phyloP scores from a whole-genome alignment of 768 basidiomycete species.

The Suillus subalutaceus region DNA sequence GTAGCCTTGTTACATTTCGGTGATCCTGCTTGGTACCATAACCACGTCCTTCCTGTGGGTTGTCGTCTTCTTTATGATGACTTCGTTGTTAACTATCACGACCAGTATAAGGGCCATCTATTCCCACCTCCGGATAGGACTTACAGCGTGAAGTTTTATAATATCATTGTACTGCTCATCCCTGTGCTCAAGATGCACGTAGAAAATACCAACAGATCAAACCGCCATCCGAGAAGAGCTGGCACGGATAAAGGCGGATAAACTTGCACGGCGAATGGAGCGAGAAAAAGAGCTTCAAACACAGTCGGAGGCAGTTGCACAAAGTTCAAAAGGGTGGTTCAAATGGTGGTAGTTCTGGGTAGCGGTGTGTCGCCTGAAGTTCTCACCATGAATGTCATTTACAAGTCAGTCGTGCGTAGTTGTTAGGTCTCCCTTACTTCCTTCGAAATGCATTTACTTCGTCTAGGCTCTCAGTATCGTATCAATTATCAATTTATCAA shows the following conservation, averaged over 20 bases:
- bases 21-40: constrained; percentile 84
- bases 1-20: constrained; percentile 82
- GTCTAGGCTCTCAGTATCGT: constrained; percentile 3
- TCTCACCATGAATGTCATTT: not conserved
- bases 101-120: constrained; percentile 71
- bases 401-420: not conserved
- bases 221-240: constrained; percentile 67
- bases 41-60: constrained; percentile 75
- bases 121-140: constrained; percentile 67
- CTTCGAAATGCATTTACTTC: not conserved
- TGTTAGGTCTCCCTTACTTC: not conserved
- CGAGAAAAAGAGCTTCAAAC: constrained; percentile 43
- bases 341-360: constrained; percentile 26
- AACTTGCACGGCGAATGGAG: constrained; percentile 46
- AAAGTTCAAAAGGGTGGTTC: constrained; percentile 30
- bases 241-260: constrained; percentile 69
- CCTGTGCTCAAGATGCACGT: constrained; percentile 10
- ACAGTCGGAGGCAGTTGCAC: constrained; percentile 16
- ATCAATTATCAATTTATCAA: constrained; percentile 5
- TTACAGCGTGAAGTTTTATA: constrained; percentile 43
- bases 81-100: not conserved
- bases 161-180: not conserved
- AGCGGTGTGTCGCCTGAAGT: not conserved
- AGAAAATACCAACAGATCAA: constrained; percentile 71
- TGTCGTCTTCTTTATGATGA: not conserved